Conservation (phyloP, 169 alveolate genomes). For the Plasmodium vivax region DNA sequence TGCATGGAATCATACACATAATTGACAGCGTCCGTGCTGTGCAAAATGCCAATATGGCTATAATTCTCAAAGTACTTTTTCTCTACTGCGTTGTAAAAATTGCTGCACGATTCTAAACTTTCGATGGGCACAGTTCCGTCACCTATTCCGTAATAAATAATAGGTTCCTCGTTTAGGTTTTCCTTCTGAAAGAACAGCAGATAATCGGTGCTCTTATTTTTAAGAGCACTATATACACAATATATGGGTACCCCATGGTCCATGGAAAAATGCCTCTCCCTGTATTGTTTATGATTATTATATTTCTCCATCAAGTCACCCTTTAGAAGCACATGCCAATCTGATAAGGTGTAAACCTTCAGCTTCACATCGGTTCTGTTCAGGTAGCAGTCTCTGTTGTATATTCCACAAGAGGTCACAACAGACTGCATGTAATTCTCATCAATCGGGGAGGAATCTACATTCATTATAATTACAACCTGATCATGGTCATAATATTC, state of each 20-base stretch:
- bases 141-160: constrained; percentile 33
- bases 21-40: not conserved
- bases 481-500: constrained; percentile 52
- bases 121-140: constrained; percentile 49
- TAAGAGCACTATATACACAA: constrained; percentile 35
- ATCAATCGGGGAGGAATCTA: constrained; percentile 8
- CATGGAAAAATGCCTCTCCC: constrained; percentile 1
- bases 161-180: constrained; percentile 11
- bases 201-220: constrained; percentile 29
- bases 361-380: constrained; percentile 35
- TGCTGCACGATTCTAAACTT: constrained; percentile 40
- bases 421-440: constrained; percentile 2
- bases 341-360: constrained; percentile 43
- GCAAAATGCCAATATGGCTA: constrained; percentile 16
- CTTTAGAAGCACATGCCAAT: constrained; percentile 49
- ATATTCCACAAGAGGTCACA: constrained; percentile 33
- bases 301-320: constrained; percentile 12
- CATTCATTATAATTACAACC: constrained; percentile 41
- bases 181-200: constrained; percentile 6
- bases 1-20: constrained; percentile 18
- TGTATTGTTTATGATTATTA: constrained; percentile 20
- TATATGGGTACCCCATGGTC: constrained; percentile 65
- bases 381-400: constrained; percentile 21
- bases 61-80: not conserved
- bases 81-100: not conserved